Conservation (phyloP, 2,329 filamentous ascomycete genomes). For the Rachicladosporium sp. region DNA sequence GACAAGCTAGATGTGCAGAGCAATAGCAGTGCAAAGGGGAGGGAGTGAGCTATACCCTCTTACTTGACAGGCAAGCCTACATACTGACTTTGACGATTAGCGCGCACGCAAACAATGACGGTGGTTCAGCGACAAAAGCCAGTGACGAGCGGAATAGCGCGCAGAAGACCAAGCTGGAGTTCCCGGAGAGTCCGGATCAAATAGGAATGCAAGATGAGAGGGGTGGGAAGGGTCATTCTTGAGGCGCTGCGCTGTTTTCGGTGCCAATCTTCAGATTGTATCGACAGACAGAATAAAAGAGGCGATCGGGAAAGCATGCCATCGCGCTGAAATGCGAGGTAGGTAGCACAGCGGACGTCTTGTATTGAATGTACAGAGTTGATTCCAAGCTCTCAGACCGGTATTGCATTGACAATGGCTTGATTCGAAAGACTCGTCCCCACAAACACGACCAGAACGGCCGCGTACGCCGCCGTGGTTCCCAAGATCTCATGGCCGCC, state of each 20-base stretch:
- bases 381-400: too few relatives aligned
- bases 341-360: too few relatives aligned
- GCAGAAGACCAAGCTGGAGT: conserved; percentile 33
- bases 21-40: conserved; percentile 18
- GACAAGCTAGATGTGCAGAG: conserved; percentile 25
- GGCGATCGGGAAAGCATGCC: too few relatives aligned
- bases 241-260: too few relatives aligned
- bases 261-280: too few relatives aligned
- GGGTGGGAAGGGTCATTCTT: conserved; percentile 27
- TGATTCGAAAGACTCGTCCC: neutral
- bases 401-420: too few relatives aligned
- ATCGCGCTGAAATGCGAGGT: too few relatives aligned
- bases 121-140: conserved; percentile 29
- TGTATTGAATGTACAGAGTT: too few relatives aligned
- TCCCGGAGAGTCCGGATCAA: conserved; percentile 33
- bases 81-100: conserved; percentile 9
- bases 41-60: conserved; percentile 17
- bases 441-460: conserved; percentile 2
- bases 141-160: conserved; percentile 26
- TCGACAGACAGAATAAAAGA: too few relatives aligned
- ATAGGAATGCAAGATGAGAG: conserved; percentile 42
- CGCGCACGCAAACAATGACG: conserved; percentile 20
- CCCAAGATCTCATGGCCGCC: conserved; percentile 6
- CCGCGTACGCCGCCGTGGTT: conserved; percentile 7
- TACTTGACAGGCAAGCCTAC: neutral